These are phyloP conservation scores for Monilinia fructigena DNA, from an alignment of 2,329 filamentous ascomycete genomes.

Conservation along the genomic window DNA sequence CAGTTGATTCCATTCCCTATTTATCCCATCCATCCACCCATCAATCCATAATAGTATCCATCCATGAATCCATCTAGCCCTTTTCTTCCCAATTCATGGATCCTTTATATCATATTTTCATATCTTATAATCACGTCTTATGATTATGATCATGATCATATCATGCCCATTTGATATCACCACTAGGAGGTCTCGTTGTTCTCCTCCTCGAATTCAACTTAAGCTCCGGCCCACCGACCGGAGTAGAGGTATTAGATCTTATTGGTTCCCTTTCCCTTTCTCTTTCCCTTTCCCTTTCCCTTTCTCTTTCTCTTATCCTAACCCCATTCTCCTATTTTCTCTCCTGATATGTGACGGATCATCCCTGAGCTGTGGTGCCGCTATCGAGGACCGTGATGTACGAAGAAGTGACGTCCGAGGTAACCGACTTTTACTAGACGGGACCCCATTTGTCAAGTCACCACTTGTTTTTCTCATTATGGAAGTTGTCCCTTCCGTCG, in stretches of 20 bases:
- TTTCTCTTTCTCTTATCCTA: conserved; percentile 29
- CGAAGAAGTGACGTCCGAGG: conserved; percentile 39
- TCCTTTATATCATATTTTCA: not conserved
- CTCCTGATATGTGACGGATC: conserved; percentile 25
- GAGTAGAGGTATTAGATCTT: conserved; percentile 27
- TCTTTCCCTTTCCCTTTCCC: conserved; percentile 30
- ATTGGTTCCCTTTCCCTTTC: conserved; percentile 17
- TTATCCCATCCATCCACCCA: conserved; percentile 7
- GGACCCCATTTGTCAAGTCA: conserved; percentile 31
- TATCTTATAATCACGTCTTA: not conserved
- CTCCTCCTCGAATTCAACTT: conserved; percentile 38
- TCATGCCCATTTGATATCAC: conserved; percentile 41
- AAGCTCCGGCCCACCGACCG: conserved; percentile 29
- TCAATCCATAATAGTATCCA: not conserved
- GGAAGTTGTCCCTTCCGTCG: conserved; percentile 34
- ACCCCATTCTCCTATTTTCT: conserved; percentile 30
- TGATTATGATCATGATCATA: not conserved
- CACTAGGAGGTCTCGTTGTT: conserved; percentile 36
- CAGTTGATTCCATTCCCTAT: conserved; percentile 10
- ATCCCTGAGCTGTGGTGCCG: conserved; percentile 31
- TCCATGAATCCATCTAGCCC: not conserved
- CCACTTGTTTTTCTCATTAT: conserved; percentile 35
- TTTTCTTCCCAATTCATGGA: not conserved
- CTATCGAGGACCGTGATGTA: conserved; percentile 37
- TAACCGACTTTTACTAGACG: conserved; percentile 37